Evolutionary conservation across 352 stramenopile species (phyloP).

Genomic region (Globisporangium spinosum): DNA sequence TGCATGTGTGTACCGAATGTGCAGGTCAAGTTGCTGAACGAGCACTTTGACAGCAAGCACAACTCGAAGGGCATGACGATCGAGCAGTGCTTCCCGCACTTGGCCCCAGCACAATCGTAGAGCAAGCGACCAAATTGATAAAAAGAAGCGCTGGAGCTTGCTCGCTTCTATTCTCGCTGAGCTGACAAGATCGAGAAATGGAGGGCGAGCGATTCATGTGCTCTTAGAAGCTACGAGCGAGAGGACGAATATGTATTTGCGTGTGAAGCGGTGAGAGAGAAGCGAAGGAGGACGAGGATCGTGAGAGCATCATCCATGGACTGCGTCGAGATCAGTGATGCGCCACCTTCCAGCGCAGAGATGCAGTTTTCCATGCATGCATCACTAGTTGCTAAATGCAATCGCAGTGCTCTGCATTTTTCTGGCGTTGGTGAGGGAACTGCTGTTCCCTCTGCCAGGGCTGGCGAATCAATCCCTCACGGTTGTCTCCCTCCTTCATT

Average conservation of each 20-base stretch:
- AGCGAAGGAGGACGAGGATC: not conserved
- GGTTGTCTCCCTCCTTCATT: not conserved
- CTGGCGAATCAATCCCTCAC: not conserved
- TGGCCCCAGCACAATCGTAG: slow-evolving; percentile 13
- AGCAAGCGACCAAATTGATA: not conserved
- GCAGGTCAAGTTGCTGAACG: slow-evolving; percentile 57
- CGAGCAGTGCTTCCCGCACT: slow-evolving; percentile 63
- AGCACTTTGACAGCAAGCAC: slow-evolving; percentile 82
- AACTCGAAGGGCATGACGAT: slow-evolving; percentile 57
- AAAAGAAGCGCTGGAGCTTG: not conserved
- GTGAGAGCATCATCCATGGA: not conserved
- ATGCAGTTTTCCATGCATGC: not conserved
- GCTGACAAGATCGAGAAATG: not conserved
- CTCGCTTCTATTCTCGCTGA: not conserved
- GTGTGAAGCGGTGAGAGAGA: slow-evolving; percentile 1
- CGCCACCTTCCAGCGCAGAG: not conserved
- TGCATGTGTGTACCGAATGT: not conserved
- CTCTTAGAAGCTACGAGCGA: not conserved
- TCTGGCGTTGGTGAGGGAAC: not conserved
- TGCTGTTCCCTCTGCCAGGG: not conserved
- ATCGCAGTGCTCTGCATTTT: not conserved
- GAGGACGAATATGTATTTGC: slow-evolving; percentile 2
- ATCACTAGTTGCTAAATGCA: not conserved
- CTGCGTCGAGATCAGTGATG: not conserved
- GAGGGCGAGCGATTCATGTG: not conserved